phyloP scores from a whole-genome alignment of 192 early-diverging fungal genomes.

The Coemansia sp. region DNA sequence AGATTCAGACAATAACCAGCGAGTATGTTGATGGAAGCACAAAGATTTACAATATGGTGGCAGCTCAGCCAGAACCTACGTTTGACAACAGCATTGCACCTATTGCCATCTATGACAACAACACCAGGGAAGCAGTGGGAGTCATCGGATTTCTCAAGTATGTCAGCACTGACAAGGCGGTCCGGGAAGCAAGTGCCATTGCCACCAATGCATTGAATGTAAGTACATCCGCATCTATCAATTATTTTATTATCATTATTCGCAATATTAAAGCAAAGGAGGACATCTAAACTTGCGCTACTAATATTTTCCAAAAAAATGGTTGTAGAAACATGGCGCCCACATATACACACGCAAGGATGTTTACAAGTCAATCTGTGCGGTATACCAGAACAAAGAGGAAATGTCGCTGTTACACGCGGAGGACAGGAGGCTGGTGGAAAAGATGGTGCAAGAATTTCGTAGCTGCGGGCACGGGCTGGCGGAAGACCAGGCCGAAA shows the following conservation, averaged over 20 bases:
- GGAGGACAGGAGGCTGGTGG: conserved; percentile 63
- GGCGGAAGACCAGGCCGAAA: conserved; percentile 55
- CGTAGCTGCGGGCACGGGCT: conserved; percentile 65
- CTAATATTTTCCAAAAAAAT: neutral
- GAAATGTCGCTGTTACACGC: conserved; percentile 38
- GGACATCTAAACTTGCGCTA: neutral
- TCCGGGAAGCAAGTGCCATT: conserved; percentile 62
- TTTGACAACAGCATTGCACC: conserved; percentile 23
- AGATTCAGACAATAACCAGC: neutral
- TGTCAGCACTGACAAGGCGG: conserved; percentile 47
- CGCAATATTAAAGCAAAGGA: too few species aligned
- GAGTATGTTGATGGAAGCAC: conserved; percentile 2
- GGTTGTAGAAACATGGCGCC: conserved; percentile 52
- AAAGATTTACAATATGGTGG: conserved; percentile 1
- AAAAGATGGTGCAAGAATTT: conserved; percentile 60
- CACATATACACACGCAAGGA: conserved; percentile 60
- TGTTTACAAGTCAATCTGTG: conserved; percentile 54
- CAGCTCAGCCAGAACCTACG: conserved; percentile 12
- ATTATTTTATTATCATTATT: neutral
- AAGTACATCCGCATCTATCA: neutral
- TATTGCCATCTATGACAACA: conserved; percentile 17
- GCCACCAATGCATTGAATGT: conserved; percentile 50
- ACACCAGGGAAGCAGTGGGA: conserved; percentile 2
- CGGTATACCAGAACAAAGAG: conserved; percentile 39
- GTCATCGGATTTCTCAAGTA: conserved; percentile 18